These are phyloP conservation scores for Hericium erinaceus DNA, from an alignment of 768 basidiomycete genomes.

Conservation along the genomic window DNA sequence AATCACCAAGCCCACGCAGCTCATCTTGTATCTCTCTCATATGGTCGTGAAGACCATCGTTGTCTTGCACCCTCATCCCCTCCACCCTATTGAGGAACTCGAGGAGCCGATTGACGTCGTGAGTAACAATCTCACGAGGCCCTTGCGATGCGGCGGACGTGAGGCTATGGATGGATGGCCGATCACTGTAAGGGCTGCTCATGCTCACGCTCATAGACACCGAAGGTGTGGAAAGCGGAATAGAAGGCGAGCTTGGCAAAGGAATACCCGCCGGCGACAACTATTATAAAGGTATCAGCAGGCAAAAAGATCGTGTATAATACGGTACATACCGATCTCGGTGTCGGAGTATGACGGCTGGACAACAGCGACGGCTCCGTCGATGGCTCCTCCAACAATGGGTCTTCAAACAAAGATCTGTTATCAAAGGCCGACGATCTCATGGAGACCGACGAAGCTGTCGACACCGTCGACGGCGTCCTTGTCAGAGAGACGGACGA, in stretches of 20 bases:
- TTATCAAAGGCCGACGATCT: constrained; percentile 21
- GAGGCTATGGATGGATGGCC: constrained; percentile 41
- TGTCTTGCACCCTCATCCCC: constrained; percentile 51
- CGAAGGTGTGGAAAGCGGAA: constrained; percentile 23
- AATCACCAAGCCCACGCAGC: constrained; percentile 44
- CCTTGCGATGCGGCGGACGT: constrained; percentile 33
- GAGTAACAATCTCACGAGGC: constrained; percentile 33
- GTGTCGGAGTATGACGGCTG: constrained; percentile 21
- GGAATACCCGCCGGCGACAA: constrained; percentile 23
- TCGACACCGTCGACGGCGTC: constrained; percentile 22
- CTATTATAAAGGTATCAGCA: constrained; percentile 14
- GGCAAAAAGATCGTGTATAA: not conserved
- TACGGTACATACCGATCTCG: constrained; percentile 20
- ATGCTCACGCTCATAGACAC: constrained; percentile 39
- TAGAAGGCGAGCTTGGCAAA: constrained; percentile 24
- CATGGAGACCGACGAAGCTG: constrained; percentile 23
- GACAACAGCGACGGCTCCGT: constrained; percentile 54
- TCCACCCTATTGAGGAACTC: constrained; percentile 58
- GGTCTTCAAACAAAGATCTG: constrained; percentile 16
- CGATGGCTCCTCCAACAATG: constrained; percentile 27
- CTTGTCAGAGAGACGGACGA: constrained; percentile 22
- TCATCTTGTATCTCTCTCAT: constrained; percentile 64
- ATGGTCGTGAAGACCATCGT: constrained; percentile 53
- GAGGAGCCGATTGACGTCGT: constrained; percentile 43
- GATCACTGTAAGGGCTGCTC: constrained; percentile 36